These are phyloP conservation scores for Mycena venus DNA, from an alignment of 768 basidiomycete genomes.

Conservation along the genomic window DNA sequence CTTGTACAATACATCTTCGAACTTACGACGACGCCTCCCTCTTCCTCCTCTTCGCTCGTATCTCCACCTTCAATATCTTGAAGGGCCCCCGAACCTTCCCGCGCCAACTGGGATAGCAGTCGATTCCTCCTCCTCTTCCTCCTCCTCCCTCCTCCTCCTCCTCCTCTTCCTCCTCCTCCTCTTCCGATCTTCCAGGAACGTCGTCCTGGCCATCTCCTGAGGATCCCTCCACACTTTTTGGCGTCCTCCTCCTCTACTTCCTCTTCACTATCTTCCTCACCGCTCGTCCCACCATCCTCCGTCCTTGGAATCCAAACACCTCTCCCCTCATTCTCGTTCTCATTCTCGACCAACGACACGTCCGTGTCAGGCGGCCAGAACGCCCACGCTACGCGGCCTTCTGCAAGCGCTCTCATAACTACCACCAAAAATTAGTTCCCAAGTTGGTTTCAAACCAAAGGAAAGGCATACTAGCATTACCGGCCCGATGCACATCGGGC, in stretches of 20 bases:
- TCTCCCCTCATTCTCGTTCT: slow-evolving; percentile 46
- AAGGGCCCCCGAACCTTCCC: slow-evolving; percentile 30
- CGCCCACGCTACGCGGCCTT: slow-evolving; percentile 85
- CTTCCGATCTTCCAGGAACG: not conserved
- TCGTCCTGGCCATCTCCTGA: slow-evolving; percentile 2
- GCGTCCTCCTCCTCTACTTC: slow-evolving; percentile 43
- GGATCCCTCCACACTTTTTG: not conserved
- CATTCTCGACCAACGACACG: slow-evolving; percentile 39
- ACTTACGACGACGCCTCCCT: slow-evolving; percentile 10
- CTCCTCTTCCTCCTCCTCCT: not conserved
- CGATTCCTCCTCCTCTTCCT: not conserved
- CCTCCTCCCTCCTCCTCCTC: not conserved
- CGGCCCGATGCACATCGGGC: slow-evolving; percentile 90
- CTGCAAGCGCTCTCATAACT: slow-evolving; percentile 89
- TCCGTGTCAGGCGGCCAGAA: slow-evolving; percentile 81
- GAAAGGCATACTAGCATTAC: slow-evolving; percentile 76
- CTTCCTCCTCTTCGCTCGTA: not conserved
- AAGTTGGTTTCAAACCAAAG: not conserved
- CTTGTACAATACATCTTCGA: not conserved
- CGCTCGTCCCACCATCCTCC: slow-evolving; percentile 47
- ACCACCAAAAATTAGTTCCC: not conserved
- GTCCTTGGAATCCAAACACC: slow-evolving; percentile 73
- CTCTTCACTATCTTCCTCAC: slow-evolving; percentile 48
- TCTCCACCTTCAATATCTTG: slow-evolving; percentile 23
- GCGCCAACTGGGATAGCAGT: slow-evolving; percentile 13